phyloP scores from a whole-genome alignment of 2,329 filamentous ascomycete species.

The Helotiales sp. region DNA sequence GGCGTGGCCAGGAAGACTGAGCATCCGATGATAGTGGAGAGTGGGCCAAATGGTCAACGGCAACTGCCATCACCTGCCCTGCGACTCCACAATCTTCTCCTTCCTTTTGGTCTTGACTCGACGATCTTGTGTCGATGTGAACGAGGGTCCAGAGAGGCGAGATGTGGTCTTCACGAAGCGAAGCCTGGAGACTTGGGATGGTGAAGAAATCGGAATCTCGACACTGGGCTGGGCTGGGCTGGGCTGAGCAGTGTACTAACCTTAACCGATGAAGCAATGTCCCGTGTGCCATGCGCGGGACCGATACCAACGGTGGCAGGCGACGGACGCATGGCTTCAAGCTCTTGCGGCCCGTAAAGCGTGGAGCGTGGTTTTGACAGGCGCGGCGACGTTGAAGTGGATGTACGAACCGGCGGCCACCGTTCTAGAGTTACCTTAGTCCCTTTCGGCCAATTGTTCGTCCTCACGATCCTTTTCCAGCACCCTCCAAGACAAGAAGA shows the following conservation, averaged over 20 bases:
- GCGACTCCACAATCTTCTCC: neutral
- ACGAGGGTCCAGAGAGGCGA: too few relatives aligned
- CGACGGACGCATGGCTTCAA: conserved; percentile 6
- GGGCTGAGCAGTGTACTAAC: too few relatives aligned
- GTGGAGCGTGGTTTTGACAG: conserved; percentile 27
- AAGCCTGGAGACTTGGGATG: too few relatives aligned
- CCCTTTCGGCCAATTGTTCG: conserved; percentile 4
- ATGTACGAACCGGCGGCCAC: conserved; percentile 20
- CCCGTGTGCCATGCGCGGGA: conserved; percentile 23
- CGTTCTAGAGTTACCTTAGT: conserved; percentile 23
- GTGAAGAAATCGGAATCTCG: neutral
- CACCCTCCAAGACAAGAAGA: conserved; percentile 6
- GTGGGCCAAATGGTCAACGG: neutral
- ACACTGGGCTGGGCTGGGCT: neutral
- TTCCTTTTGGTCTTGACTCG: neutral
- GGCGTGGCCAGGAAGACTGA: neutral
- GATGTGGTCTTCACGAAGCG: too few relatives aligned
- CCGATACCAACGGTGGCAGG: conserved; percentile 22
- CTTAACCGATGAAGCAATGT: conserved; percentile 15
- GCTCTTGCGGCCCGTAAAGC: conserved; percentile 24
- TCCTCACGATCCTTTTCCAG: neutral
- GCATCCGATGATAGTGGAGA: neutral
- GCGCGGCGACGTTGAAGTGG: conserved; percentile 12
- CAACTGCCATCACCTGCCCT: neutral
- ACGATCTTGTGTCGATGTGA: neutral